A percentile compares a stretch with the other conserved stretches of the same genome.
phyloP scores from a whole-genome alignment of 805 yeast genomes.

The Candida boidinii region DNA sequence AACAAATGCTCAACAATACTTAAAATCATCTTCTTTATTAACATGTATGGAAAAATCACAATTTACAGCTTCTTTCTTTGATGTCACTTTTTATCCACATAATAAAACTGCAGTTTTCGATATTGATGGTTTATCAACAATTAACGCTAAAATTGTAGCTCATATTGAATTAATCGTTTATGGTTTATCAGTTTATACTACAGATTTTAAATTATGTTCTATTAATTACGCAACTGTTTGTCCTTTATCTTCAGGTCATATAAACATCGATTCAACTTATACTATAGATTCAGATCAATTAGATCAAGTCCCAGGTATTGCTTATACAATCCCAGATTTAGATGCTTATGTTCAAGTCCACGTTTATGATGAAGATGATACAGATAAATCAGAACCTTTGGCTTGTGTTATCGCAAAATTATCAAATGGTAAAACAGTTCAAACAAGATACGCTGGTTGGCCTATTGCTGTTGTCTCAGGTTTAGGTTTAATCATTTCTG shows the following conservation, averaged over 20 bases:
- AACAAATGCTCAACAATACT: conserved; percentile 18
- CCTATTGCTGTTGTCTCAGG: conserved; percentile 91
- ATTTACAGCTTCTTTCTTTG: conserved; percentile 76
- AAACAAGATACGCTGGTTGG: conserved; percentile 89
- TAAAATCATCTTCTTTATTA: conserved; percentile 52
- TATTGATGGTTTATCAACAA: conserved; percentile 70
- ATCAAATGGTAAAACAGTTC: conserved; percentile 87
- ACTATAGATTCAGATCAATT: conserved; percentile 32
- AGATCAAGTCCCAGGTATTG: conserved; percentile 65
- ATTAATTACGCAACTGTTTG: conserved; percentile 51
- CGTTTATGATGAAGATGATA: conserved; percentile 44
- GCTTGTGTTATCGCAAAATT: conserved; percentile 92
- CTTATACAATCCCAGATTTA: conserved; percentile 86
- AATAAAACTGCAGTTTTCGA: conserved; percentile 57
- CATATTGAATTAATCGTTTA: conserved; percentile 63
- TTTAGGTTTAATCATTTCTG: conserved; percentile 79
- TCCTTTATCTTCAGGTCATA: conserved; percentile 83
- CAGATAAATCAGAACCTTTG: conserved; percentile 34
- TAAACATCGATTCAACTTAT: conserved; percentile 55
- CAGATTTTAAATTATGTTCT: conserved; percentile 56
- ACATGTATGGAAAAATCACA: conserved; percentile 91
- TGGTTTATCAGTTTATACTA: conserved; percentile 59
- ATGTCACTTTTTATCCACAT: conserved; percentile 62
- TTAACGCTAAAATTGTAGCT: conserved; percentile 65
- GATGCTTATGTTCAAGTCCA: conserved; percentile 84